Evolutionary conservation across 176 grass and related monocot genomes (phyloP), one percentile per base, ranked within the genome.

Genomic region (Areca catechu): DNA sequence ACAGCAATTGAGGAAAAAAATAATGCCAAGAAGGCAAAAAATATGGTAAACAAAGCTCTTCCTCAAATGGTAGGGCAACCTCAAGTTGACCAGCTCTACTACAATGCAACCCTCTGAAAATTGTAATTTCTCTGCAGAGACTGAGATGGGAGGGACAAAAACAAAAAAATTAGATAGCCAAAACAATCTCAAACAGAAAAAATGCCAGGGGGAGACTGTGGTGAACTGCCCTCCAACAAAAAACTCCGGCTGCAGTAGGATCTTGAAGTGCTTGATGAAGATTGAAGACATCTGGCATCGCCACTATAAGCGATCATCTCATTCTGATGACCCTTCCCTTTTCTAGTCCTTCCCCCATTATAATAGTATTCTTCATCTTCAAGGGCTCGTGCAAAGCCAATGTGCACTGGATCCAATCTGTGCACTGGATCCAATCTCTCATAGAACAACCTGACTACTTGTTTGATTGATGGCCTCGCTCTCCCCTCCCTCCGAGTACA

Each of bases 221-320:
- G 79, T 17, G 86, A 89, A 16, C 87, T 73, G 2, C 59, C 68
- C 4, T 98, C 93, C 0, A 98, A 84, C 57, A 98, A 77, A 63
- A 92, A 69, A 56, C 84, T 92, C 50, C 88, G 80, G 63, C 93
- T 98, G 75, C 93, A 98, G 58, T 98, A 98, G 0, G 93, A 98
- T 65, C 78, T 84, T 5, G 88, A 88, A 0, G 93, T 98, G 69
- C 93, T 98, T 4, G 78, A 83, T 5, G 93, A 98, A 19, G 93
- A 98, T 19, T 88, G 83, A 5, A 98, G 80, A 9, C 71, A 86
- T 61, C 87, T 82, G 49, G 74, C 62, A 53, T 89, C 84, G 0
- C 85, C 71, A 0, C 86, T 76, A 19, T 82, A 57, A 4, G 71
- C 72, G 20, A 85, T 76, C 3, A 74, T 16, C 62, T 88, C 84